phyloP scores from a whole-genome alignment of 148 eudicot species.

The Bassia scoparia region DNA sequence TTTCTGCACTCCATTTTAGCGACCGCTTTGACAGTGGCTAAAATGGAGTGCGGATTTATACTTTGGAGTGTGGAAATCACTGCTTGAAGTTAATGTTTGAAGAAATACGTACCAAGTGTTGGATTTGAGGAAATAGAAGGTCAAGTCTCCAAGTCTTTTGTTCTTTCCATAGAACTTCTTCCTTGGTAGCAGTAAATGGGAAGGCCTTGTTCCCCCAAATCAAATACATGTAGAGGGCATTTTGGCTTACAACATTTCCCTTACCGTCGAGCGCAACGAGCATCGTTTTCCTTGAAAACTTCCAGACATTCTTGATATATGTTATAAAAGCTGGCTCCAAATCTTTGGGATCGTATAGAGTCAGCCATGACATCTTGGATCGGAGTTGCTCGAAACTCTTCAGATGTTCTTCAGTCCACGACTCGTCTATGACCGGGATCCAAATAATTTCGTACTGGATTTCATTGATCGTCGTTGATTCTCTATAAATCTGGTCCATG shows the following conservation, averaged over 20 bases:
- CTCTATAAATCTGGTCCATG: conserved; percentile 48
- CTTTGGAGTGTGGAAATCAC: too few relatives aligned
- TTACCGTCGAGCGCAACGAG: conserved; percentile 76
- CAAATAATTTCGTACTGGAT: conserved; percentile 70
- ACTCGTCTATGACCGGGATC: conserved; percentile 63
- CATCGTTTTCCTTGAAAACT: conserved; percentile 53
- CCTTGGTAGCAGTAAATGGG: conserved; percentile 61
- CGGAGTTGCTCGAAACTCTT: conserved; percentile 44
- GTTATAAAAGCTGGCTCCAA: conserved; percentile 63
- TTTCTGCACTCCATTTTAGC: too few relatives aligned
- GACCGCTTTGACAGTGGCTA: too few relatives aligned
- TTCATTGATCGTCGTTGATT: conserved; percentile 39
- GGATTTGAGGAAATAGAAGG: conserved; percentile 45
- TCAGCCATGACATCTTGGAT: conserved; percentile 73
- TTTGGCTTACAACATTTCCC: conserved; percentile 60
- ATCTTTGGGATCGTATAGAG: conserved; percentile 58
- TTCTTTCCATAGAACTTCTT: conserved; percentile 68
- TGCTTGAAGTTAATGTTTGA: neutral
- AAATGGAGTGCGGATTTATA: too few relatives aligned
- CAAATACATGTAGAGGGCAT: conserved; percentile 80
- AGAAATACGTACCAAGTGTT: conserved; percentile 56
- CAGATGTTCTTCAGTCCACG: conserved; percentile 53
- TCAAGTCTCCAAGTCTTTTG: conserved; percentile 74
- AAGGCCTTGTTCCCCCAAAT: conserved; percentile 77
- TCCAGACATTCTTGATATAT: conserved; percentile 80